Percentiles rank a stretch among this genome's conserved stretches.
phyloP scores from a whole-genome alignment of 2,329 filamentous ascomycete species.

The Xylariomycetidae sp. region DNA sequence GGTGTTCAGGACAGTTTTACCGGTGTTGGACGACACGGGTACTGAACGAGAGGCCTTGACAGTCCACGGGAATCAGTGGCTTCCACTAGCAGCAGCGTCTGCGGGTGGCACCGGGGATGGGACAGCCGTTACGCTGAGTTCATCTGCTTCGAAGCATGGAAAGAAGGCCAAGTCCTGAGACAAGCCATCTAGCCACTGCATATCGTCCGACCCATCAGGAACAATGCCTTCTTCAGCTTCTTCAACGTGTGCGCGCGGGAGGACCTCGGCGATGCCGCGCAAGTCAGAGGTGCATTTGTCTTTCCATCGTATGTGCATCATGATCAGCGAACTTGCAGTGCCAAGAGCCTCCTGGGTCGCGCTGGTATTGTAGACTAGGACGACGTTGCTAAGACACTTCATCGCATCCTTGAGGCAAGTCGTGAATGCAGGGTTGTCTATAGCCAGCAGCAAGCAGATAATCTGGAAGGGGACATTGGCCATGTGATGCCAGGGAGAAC shows the following conservation, averaged over 20 bases:
- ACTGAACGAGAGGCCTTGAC: too few species aligned
- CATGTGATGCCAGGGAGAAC: constrained; percentile 52
- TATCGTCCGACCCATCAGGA: neutral
- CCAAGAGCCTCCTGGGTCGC: constrained; percentile 47
- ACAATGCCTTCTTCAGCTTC: neutral
- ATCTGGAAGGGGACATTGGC: constrained; percentile 56
- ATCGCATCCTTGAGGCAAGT: constrained; percentile 44
- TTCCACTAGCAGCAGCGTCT: too few species aligned
- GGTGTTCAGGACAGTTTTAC: too few species aligned
- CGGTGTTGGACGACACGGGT: too few species aligned
- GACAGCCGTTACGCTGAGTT: too few species aligned
- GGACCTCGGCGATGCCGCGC: neutral
- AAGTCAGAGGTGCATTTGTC: constrained; percentile 31
- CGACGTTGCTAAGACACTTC: constrained; percentile 36
- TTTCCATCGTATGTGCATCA: constrained; percentile 45
- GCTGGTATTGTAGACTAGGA: constrained; percentile 37
- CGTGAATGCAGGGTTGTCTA: constrained; percentile 45
- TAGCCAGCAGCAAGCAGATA: constrained; percentile 48
- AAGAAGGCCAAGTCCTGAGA: too few species aligned
- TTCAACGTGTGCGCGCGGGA: neutral
- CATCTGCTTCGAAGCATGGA: too few species aligned
- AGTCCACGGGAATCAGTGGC: too few species aligned
- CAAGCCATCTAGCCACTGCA: neutral
- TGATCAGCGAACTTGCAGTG: constrained; percentile 47
- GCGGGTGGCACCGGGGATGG: too few species aligned